Conservation (phyloP, 2,329 filamentous ascomycete species). For the Septoria petroselini region DNA sequence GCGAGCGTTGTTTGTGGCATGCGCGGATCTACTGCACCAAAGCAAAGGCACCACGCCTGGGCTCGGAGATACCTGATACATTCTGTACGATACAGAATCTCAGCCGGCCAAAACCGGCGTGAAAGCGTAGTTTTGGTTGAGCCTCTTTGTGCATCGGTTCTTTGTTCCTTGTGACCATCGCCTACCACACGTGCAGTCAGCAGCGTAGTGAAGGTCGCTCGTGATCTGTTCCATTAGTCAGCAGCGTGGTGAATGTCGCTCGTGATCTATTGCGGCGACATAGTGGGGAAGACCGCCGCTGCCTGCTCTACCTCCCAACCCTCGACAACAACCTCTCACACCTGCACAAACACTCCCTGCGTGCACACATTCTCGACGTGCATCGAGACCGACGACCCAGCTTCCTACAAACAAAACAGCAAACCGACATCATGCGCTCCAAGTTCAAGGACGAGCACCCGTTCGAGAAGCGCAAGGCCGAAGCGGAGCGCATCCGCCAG, state of each 20-base stretch:
- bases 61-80: not conserved
- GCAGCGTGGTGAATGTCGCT: too few relatives aligned
- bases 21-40: not conserved
- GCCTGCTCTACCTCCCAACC: not conserved
- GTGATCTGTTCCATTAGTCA: too few relatives aligned
- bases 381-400: too few relatives aligned
- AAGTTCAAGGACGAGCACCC: constrained; percentile 99
- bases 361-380: not conserved
- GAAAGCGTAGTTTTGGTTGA: constrained; percentile 5
- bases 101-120: constrained; percentile 12
- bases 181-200: not conserved
- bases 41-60: too few relatives aligned
- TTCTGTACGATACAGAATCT: constrained; percentile 1
- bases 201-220: too few relatives aligned
- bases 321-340: constrained; percentile 20
- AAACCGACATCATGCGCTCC: constrained; percentile 74
- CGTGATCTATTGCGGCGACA: too few relatives aligned
- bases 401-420: constrained; percentile 1
- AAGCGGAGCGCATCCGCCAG: constrained; percentile 98
- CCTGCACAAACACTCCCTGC: constrained; percentile 5
- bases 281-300: not conserved
- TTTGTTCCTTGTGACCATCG: not conserved
- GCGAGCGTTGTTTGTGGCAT: constrained; percentile 12
- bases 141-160: constrained; percentile 14
- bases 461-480: constrained; percentile 99